Base-by-base conservation (phyloP, 2,329 filamentous ascomycete species). In the Botrytis squamosa region DNA sequence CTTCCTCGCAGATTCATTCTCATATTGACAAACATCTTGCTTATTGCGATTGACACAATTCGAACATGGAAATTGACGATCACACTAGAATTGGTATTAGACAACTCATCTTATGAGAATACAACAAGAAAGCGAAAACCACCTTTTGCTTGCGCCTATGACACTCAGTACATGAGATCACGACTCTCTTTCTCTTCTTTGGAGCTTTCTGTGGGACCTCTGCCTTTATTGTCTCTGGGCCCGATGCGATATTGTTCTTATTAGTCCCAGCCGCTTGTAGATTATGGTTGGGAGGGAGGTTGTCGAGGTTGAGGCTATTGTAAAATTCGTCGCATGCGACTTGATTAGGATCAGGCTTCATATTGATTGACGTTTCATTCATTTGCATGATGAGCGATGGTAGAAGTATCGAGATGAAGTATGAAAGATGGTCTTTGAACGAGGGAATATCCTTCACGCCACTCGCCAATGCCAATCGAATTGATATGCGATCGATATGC, bases 401-500 rank as follows among this genome's bases (percentile, higher is more conserved):
- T 7, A 7, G 49, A 25, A 52, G 44, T 46, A 2, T 46, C 4
- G 44, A 46, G 44, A 46, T 55, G 52, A 29, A 8, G 14, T 18
- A 5, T 59, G 85, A 85, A 42, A 91, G 86, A 79, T 93, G 93
- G n/a, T 85, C 84, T 74, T 87, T 29, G n/a, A 29, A 29, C 16
- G 14, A 38, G 87, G 90, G 82, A 90, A 92, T 82, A 93, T 91
- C 38, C 82, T 92, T 91, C 44, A 90, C 89, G n/a, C 64, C 14
- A 68, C 49, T 29, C 25, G 65, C 16, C 40, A 55, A 55, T 12
- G n/a, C 25, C 4, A 38, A 52, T 29, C 33, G 25, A 20, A 67
- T 52, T 9, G 65, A 36, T 38, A 12, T 49, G 18, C 29, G 64
- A 67, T 67, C 59, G 33, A 62, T 38, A n/a, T 67, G 33, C 62